Percentiles rank a stretch among this genome's conserved stretches.
Evolutionary conservation across 1,139 yeast species (phyloP).

Genomic region (Nakaseomyces uthaithaninus): DNA sequence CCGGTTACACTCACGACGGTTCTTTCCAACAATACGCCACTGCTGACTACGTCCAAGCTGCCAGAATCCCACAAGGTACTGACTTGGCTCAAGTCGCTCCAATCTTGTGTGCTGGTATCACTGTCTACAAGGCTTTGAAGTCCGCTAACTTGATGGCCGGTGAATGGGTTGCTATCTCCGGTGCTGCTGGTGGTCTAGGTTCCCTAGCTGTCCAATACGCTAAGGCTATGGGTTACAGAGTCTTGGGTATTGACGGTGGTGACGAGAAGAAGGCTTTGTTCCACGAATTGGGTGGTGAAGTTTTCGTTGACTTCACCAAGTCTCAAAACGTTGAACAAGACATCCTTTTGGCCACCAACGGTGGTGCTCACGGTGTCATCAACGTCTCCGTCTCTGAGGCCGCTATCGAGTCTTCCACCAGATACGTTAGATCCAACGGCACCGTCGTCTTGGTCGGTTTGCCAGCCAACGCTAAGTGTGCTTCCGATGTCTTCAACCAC

Average conservation of each 20-base stretch:
- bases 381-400: constrained; percentile 54
- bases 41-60: constrained; percentile 61
- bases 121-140: constrained; percentile 60
- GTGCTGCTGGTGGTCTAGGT: constrained; percentile 66
- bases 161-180: constrained; percentile 57
- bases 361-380: constrained; percentile 58
- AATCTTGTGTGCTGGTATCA: constrained; percentile 61
- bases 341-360: constrained; percentile 43
- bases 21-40: constrained; percentile 63
- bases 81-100: constrained; percentile 55
- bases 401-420: constrained; percentile 49
- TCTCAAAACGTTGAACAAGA: constrained; percentile 45
- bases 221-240: constrained; percentile 57
- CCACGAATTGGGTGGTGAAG: constrained; percentile 50
- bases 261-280: constrained; percentile 46
- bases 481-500: constrained; percentile 45
- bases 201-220: constrained; percentile 59
- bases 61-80: constrained; percentile 48
- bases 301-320: constrained; percentile 45
- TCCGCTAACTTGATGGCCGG: constrained; percentile 50
- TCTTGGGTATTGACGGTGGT: constrained; percentile 56
- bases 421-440: constrained; percentile 52
- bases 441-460: constrained; percentile 57
- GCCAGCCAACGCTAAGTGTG: constrained; percentile 52
- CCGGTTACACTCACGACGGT: constrained; percentile 63